phyloP scores from a whole-genome alignment of 1,284 basidiomycete species.

The Apiotrichum gracile region DNA sequence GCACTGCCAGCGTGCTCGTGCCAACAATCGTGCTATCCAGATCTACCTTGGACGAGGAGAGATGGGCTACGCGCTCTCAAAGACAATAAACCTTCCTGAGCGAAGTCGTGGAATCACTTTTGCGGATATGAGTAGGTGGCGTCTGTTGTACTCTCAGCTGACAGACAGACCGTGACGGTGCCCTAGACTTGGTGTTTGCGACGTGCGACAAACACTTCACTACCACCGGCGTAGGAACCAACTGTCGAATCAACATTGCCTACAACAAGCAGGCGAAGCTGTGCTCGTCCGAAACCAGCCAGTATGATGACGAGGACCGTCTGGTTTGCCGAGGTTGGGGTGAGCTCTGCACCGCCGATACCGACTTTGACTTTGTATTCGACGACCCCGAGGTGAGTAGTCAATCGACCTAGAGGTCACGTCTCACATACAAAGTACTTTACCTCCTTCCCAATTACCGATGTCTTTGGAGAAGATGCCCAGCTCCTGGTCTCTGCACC shows the following conservation, averaged over 20 bases:
- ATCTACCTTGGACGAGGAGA: constrained; percentile 52
- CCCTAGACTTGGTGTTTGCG: constrained; percentile 89
- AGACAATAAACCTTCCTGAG: constrained; percentile 63
- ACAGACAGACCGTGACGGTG: constrained; percentile 79
- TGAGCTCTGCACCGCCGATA: constrained; percentile 74
- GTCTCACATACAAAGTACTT: constrained; percentile 53
- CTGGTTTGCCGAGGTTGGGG: constrained; percentile 66
- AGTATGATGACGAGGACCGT: constrained; percentile 15
- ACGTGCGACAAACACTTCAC: constrained; percentile 68
- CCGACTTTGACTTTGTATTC: constrained; percentile 72
- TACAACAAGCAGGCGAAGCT: constrained; percentile 88
- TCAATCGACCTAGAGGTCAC: too few relatives aligned
- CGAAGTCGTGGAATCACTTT: constrained; percentile 79
- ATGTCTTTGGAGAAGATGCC: constrained; percentile 52
- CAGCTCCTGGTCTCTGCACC: constrained; percentile 59
- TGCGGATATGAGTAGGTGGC: constrained; percentile 74
- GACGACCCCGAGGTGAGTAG: constrained; percentile 56
- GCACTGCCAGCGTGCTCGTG: constrained; percentile 57
- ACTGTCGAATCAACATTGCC: constrained; percentile 82
- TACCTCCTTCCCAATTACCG: constrained; percentile 60
- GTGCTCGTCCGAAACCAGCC: constrained; percentile 51
- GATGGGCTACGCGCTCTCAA: constrained; percentile 65
- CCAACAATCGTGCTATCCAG: constrained; percentile 6
- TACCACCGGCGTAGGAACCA: constrained; percentile 61
- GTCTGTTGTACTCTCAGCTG: not conserved